Percentiles rank a stretch among this genome's conserved stretches.
These are phyloP conservation scores for Albugo laibachii DNA, from an alignment of 352 stramenopile genomes.

Conservation along the genomic window DNA sequence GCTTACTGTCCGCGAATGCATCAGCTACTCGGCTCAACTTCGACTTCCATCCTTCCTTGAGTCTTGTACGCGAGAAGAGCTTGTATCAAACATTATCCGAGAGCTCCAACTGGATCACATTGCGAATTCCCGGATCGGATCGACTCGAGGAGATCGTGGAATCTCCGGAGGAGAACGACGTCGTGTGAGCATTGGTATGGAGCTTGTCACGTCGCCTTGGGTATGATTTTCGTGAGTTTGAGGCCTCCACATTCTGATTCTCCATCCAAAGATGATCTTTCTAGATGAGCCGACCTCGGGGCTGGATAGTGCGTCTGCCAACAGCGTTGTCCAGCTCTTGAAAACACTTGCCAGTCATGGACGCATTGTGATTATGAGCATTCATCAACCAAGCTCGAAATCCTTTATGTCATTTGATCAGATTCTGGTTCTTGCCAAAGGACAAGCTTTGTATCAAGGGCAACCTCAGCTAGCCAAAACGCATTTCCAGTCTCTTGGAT, in stretches of 20 bases:
- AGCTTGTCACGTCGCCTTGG: constrained; percentile 73
- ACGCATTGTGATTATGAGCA: constrained; percentile 65
- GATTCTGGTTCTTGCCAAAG: constrained; percentile 78
- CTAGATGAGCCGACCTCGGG: constrained; percentile 86
- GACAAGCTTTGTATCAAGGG: constrained; percentile 43
- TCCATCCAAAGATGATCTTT: constrained; percentile 52
- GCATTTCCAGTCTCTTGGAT: constrained; percentile 44
- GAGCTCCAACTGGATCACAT: constrained; percentile 60
- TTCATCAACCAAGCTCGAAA: constrained; percentile 81
- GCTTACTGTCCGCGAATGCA: constrained; percentile 67
- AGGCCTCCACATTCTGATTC: background rate
- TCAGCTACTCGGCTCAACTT: constrained; percentile 66
- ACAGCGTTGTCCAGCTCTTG: constrained; percentile 81
- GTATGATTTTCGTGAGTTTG: constrained; percentile 15
- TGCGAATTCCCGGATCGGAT: constrained; percentile 31
- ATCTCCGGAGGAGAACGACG: constrained; percentile 87
- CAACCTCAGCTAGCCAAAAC: constrained; percentile 20
- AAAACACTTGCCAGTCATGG: constrained; percentile 62
- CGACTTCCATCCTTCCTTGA: constrained; percentile 28
- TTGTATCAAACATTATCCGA: constrained; percentile 46
- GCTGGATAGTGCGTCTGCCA: constrained; percentile 79
- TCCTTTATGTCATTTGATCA: constrained; percentile 82
- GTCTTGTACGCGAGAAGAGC: constrained; percentile 28
- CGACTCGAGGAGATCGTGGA: constrained; percentile 37
- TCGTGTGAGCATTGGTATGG: constrained; percentile 84